A percentile compares a stretch with the other conserved stretches of the same genome.
Conservation (phyloP, 306 rosid genomes). For the Purshia tridentata region DNA sequence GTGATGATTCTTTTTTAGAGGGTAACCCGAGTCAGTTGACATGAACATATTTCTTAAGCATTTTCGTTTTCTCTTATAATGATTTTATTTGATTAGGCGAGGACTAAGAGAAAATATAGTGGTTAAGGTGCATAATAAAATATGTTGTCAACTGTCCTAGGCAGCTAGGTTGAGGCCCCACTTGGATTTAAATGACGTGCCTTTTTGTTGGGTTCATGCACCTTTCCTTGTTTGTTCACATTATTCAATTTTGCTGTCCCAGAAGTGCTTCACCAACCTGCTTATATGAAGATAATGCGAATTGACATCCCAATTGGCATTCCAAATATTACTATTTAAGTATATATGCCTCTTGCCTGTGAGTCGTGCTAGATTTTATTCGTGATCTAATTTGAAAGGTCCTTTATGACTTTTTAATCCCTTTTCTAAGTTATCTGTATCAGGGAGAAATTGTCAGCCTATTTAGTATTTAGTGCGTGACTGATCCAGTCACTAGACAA, state of each 20-base stretch:
- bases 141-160: background rate
- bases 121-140: background rate
- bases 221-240: slow-evolving; percentile 7
- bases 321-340: background rate
- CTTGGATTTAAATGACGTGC: slow-evolving; percentile 20
- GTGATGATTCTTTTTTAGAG: background rate
- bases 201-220: slow-evolving; percentile 43
- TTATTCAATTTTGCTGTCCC: background rate
- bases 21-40: slow-evolving; percentile 28
- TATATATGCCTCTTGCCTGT: background rate
- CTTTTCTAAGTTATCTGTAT: background rate
- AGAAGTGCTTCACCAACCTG: background rate
- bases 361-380: background rate
- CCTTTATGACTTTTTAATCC: background rate
- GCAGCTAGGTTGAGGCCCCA: slow-evolving; percentile 30
- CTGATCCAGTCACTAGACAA: no score
- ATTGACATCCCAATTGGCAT: slow-evolving; percentile 16
- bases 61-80: slow-evolving; percentile 1
- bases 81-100: background rate
- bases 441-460: background rate
- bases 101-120: background rate
- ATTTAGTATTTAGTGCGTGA: background rate
- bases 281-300: background rate
- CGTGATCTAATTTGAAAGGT: background rate
- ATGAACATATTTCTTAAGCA: slow-evolving; percentile 27